phyloP scores from a whole-genome alignment of 495 filamentous ascomycete genomes.

The Podospora fimiseda region DNA sequence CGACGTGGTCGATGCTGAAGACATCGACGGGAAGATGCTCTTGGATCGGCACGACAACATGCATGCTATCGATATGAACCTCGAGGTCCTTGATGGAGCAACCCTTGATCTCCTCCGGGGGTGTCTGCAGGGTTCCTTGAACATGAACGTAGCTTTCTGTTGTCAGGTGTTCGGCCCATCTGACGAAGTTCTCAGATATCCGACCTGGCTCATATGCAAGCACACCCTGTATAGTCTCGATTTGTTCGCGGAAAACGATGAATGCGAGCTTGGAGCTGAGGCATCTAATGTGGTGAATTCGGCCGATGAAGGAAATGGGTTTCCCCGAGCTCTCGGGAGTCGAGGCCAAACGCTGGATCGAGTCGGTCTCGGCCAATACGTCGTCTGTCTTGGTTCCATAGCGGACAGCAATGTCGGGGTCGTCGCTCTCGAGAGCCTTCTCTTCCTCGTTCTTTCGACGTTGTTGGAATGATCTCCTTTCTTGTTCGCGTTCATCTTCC shows the following conservation, averaged over 20 bases:
- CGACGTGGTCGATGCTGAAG: conserved; percentile 38
- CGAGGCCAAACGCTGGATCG: conserved; percentile 19
- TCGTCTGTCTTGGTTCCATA: conserved; percentile 49
- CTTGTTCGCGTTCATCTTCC: conserved; percentile 46
- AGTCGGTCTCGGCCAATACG: conserved; percentile 22
- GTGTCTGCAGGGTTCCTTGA: conserved; percentile 65
- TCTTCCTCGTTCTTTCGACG: conserved; percentile 42
- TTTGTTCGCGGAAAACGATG: conserved; percentile 75
- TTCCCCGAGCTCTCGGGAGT: conserved; percentile 45
- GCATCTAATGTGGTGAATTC: conserved; percentile 75
- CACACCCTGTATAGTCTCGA: conserved; percentile 76
- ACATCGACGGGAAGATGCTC: conserved; percentile 68
- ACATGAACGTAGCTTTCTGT: conserved; percentile 76
- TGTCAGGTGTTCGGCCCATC: conserved; percentile 74
- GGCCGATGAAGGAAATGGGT: conserved; percentile 70
- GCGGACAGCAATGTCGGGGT: conserved; percentile 50
- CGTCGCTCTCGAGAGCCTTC: conserved; percentile 39
- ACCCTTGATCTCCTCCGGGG: conserved; percentile 69
- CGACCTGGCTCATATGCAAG: conserved; percentile 50
- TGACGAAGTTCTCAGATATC: conserved; percentile 76
- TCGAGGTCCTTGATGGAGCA: conserved; percentile 72
- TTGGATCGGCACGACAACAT: conserved; percentile 54
- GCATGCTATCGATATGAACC: conserved; percentile 72
- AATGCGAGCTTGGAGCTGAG: conserved; percentile 87
- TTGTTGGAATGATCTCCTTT: conserved; percentile 44